Evolutionary conservation across 371 early-diverging fungal species (phyloP).

Genomic region (Mortierella sp.): DNA sequence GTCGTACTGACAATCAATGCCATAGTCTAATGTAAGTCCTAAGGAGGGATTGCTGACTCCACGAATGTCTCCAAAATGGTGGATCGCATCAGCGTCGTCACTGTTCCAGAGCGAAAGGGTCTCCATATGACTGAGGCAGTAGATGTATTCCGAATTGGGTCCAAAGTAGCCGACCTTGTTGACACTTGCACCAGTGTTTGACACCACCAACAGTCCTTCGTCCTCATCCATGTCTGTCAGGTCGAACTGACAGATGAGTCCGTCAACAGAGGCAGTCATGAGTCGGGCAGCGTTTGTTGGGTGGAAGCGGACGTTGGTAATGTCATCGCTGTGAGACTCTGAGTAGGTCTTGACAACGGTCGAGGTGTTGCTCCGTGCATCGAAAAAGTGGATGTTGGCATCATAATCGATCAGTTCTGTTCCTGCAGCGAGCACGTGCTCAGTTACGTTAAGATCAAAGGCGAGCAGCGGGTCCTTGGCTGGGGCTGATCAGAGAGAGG

Average conservation of each 20-base stretch:
- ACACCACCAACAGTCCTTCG: constrained; percentile 83
- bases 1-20: constrained; percentile 86
- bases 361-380: constrained; percentile 42
- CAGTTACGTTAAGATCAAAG: constrained; percentile 74
- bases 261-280: constrained; percentile 81
- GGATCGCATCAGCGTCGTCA: constrained; percentile 52
- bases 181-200: constrained; percentile 86
- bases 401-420: constrained; percentile 72
- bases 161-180: constrained; percentile 91
- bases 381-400: constrained; percentile 82
- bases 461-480: constrained; percentile 68
- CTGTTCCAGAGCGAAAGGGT: constrained; percentile 77
- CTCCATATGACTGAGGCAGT: constrained; percentile 87
- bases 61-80: constrained; percentile 78
- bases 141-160: constrained; percentile 85
- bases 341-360: constrained; percentile 65
- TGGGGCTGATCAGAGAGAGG: no score
- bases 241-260: constrained; percentile 80
- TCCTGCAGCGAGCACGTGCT: constrained; percentile 76
- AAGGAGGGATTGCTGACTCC: constrained; percentile 49
- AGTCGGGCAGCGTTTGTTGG: constrained; percentile 68
- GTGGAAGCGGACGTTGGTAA: constrained; percentile 90
- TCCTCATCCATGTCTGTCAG: constrained; percentile 83
- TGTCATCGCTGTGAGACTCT: constrained; percentile 92
- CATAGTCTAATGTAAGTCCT: constrained; percentile 78